These are phyloP conservation scores for Meredithiella fracta DNA, from an alignment of 2,329 filamentous ascomycete genomes.

Conservation along the genomic window DNA sequence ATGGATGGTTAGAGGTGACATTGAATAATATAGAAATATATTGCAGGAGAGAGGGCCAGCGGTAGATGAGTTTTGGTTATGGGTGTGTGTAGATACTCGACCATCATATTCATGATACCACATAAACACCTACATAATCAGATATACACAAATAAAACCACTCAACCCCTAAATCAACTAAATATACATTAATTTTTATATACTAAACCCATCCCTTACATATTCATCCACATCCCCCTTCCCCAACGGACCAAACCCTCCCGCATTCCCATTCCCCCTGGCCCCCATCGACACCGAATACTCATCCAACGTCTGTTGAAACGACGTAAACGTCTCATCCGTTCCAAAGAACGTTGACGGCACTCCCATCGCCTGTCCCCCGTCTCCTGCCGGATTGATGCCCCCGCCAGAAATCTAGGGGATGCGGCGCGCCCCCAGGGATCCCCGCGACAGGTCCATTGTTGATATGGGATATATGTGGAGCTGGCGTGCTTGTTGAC, in stretches of 20 bases:
- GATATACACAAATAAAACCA: no score
- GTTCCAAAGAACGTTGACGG: constrained; percentile 23
- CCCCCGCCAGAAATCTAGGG: constrained; percentile 12
- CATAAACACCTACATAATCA: no score
- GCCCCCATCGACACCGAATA: constrained; percentile 18
- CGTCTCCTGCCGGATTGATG: constrained; percentile 16
- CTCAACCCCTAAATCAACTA: no score
- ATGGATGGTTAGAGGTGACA: no score
- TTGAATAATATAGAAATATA: no score
- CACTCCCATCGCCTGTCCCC: constrained; percentile 18
- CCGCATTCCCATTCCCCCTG: not conserved
- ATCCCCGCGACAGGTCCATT: not conserved
- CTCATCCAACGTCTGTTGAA: constrained; percentile 25
- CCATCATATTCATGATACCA: no score
- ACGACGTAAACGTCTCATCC: constrained; percentile 23
- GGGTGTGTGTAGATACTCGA: no score
- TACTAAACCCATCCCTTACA: not conserved
- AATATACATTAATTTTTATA: no score
- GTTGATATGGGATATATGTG: not conserved
- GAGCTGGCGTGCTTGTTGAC: constrained; percentile 5
- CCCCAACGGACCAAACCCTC: not conserved
- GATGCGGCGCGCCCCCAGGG: constrained; percentile 2
- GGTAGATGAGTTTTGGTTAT: no score
- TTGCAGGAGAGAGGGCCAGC: no score
- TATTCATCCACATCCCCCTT: constrained; percentile 12